Evolutionary conservation across 2,329 filamentous ascomycete species (phyloP), one percentile per base, ranked within the genome.

Genomic region (Trichoderma cornu-damae): DNA sequence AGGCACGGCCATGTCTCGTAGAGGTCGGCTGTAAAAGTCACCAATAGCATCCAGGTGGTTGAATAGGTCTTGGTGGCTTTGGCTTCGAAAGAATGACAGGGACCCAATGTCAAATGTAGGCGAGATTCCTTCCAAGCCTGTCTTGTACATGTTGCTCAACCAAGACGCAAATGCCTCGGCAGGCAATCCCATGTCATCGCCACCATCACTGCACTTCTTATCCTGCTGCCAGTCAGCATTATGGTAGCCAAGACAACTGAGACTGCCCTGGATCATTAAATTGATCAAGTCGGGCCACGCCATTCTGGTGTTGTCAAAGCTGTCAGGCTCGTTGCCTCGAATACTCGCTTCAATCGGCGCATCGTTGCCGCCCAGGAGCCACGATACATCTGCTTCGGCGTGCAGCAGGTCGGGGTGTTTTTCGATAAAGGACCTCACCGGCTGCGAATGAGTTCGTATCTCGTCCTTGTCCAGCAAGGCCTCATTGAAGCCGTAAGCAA

Each of bases 401-500:
- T 79, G 73, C 32, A 80, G 64, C 28, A 78, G 64, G 40, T 77
- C 67, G 35, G 71, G 68, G 52, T 81, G 69, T 11, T 71, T 65
- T 22, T 75, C 71, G 58, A 79, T 73, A 61, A 81, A 82, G 0
- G 69, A 65, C 52, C 69, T 72, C 22, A 79, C 77, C 6, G 70
- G 72, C 14, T 73, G 70, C 69, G 78, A 80, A 14, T 82, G 69
- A 3, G 69, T 71, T 9, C 72, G 70, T 48, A 75, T 69, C 28
- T 72, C 70, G 5, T 72, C 72, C 52, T 77, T 72, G 55, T 78
- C 74, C 26, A 79, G 67, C 40, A 76, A 73, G 22, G 75, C 74
- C 66, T 79, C 77, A 59, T 79, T 83, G 67, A 82, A 83, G 11
- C 81, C 90, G 67, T 94, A 94, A 9, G 85, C 88, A 68, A 93